phyloP scores from a whole-genome alignment of 495 filamentous ascomycete genomes.

The Oidiodendron maius region DNA sequence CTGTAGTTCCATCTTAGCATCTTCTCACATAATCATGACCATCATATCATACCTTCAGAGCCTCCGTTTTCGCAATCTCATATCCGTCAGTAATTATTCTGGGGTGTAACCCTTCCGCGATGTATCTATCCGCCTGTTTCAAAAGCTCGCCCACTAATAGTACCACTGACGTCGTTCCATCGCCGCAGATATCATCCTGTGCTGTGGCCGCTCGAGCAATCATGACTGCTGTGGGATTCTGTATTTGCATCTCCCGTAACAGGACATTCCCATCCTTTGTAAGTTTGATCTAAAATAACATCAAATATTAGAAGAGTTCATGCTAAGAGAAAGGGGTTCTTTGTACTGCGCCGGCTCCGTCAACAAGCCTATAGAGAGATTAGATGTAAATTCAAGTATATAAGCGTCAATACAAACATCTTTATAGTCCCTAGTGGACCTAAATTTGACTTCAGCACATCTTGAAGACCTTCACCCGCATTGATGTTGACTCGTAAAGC shows the following conservation, averaged over 20 bases:
- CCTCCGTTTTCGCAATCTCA: conserved; percentile 90
- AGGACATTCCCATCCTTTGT: conserved; percentile 98
- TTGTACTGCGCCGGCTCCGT: conserved; percentile 86
- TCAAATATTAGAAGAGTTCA: conserved; percentile 7
- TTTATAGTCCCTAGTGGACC: conserved; percentile 93
- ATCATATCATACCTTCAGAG: conserved; percentile 62
- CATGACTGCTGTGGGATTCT: conserved; percentile 93
- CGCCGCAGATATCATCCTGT: conserved; percentile 96
- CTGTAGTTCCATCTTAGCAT: conserved; percentile 32
- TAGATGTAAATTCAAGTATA: conserved; percentile 2
- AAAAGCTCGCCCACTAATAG: conserved; percentile 91
- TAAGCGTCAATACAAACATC: conserved; percentile 55
- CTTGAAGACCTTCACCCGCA: conserved; percentile 88
- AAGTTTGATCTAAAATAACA: conserved; percentile 74
- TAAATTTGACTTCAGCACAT: conserved; percentile 95
- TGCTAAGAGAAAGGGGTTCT: conserved; percentile 2
- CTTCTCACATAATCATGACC: not conserved
- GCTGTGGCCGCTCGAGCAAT: conserved; percentile 96
- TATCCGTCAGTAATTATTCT: conserved; percentile 97
- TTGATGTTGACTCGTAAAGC: conserved; percentile 94
- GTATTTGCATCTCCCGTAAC: conserved; percentile 92
- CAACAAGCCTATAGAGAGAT: conserved; percentile 65
- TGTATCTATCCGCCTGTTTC: conserved; percentile 94
- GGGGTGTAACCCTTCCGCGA: conserved; percentile 90
- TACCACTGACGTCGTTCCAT: conserved; percentile 96